These are phyloP conservation scores for Penicillium sp. DNA, from an alignment of 2,329 filamentous ascomycete genomes.

Conservation along the genomic window DNA sequence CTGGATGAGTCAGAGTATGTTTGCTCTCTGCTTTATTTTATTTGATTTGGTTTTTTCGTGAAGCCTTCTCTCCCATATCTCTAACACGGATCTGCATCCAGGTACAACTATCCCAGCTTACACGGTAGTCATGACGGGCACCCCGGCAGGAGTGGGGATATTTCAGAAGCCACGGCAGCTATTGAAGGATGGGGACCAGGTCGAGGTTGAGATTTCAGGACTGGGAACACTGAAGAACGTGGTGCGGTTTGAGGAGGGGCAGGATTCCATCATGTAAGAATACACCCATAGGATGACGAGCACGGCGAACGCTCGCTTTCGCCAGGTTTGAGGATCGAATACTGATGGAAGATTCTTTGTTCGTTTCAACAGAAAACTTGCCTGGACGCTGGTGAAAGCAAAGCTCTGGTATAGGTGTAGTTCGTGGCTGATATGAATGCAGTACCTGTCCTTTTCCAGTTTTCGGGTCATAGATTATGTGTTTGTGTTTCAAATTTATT, in stretches of 20 bases:
- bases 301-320: no score
- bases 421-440: conserved; percentile 4
- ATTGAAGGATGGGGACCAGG: conserved; percentile 31
- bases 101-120: conserved; percentile 49
- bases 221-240: conserved; percentile 15
- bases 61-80: no score
- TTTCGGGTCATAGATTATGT: background rate
- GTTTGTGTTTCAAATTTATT: background rate
- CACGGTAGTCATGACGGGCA: conserved; percentile 53
- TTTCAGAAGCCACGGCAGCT: conserved; percentile 31
- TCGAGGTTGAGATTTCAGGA: conserved; percentile 22
- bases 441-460: background rate
- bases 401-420: conserved; percentile 7
- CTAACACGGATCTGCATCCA: no score
- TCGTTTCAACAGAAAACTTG: conserved; percentile 4
- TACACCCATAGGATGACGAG: no score
- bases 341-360: no score
- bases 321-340: no score
- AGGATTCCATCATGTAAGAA: no score
- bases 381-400: conserved; percentile 3
- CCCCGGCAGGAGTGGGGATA: conserved; percentile 42
- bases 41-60: background rate
- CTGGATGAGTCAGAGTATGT: conserved; percentile 37
- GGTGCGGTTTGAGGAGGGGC: conserved; percentile 6
- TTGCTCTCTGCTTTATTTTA: background rate